A percentile compares a stretch with the other conserved stretches of the same genome.
Evolutionary conservation across 1,139 yeast genomes (phyloP).

Genomic region (Taiozyma onychis): DNA sequence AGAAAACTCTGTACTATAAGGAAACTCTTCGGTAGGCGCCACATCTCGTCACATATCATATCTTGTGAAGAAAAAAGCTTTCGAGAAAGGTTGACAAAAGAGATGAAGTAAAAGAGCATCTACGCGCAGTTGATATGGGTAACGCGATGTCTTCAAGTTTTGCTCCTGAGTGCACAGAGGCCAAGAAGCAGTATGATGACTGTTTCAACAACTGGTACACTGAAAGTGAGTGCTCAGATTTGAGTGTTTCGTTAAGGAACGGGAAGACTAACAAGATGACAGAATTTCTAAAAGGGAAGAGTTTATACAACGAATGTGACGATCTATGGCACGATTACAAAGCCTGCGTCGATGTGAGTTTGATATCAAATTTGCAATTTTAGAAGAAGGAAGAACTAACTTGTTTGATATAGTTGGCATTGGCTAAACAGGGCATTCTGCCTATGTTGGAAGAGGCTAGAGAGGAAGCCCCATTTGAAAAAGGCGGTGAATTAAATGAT

Average conservation of each 20-base stretch:
- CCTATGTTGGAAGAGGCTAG: slow-evolving; percentile 91
- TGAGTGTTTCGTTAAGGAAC: neutral
- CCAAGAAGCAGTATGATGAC: slow-evolving; percentile 79
- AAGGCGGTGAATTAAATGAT: slow-evolving; percentile 40
- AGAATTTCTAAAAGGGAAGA: slow-evolving; percentile 39
- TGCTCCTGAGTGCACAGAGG: slow-evolving; percentile 94
- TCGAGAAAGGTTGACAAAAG: neutral
- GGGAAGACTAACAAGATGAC: slow-evolving; percentile 2
- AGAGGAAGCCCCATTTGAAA: slow-evolving; percentile 83
- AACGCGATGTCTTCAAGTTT: slow-evolving; percentile 85
- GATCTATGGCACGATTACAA: slow-evolving; percentile 85
- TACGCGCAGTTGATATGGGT: slow-evolving; percentile 43
- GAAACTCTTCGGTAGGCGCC: neutral
- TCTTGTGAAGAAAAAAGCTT: neutral
- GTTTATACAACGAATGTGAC: slow-evolving; percentile 78
- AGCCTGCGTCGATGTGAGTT: slow-evolving; percentile 64
- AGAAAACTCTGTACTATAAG: neutral
- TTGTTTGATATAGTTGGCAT: slow-evolving; percentile 38
- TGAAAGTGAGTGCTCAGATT: slow-evolving; percentile 44
- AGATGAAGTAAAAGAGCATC: neutral
- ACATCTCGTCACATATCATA: neutral
- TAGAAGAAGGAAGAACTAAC: slow-evolving; percentile 3
- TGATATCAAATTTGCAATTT: neutral
- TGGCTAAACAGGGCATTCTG: slow-evolving; percentile 65
- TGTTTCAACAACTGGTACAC: slow-evolving; percentile 95